Evolutionary conservation across 2,329 filamentous ascomycete species (phyloP), one percentile per base, ranked within the genome.

Genomic region (Plenodomus lindquistii): DNA sequence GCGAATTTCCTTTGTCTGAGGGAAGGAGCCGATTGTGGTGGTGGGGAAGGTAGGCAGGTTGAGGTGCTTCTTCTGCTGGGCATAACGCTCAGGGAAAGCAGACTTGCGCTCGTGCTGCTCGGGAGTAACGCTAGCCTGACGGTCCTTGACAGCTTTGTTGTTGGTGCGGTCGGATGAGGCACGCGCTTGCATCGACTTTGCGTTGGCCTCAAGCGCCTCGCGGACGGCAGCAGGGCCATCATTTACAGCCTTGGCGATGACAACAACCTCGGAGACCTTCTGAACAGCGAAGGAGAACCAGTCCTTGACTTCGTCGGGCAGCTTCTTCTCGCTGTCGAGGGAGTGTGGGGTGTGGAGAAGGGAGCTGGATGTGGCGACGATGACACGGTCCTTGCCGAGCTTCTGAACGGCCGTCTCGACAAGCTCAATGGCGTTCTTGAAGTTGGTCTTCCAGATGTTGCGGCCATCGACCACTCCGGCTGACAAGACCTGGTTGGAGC

Each of bases 401-500:
- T 96, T 91, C 82, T 97, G 90, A 69, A 97, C 81, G 59, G 93
- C 94, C 52, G 85, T 81, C 85, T 97, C 91, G 54, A 94, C 88
- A 59, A 81, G 85, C 82, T 94, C 92, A 60, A 99, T 95, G 71
- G 94, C 91, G 69, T 85, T 85, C 85, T 96, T 89, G 81, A 97
- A 88, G 87, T 97, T 96, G 79, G 91, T 97, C 89, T 99, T 99
- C 94, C 94, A 99, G 83, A 99, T 97, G 85, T 99, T 99, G 71
- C 94, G 91, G 70, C 94, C 94, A 69, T 99, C 92, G 63, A 99
- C 94, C 66, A 99, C 89, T 90, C 94, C 94, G 60, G 86, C 88
- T 62, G 94, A 99, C 62, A 99, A 87, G 65, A 91, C 78, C 74
- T 96, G 95, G 75, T 91, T 91, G 74, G 90, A 78, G 74, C 91